Evolutionary conservation across 1,139 yeast species (phyloP), one percentile per base, ranked within the genome.

Genomic region (Kodamaea derodonti): DNA sequence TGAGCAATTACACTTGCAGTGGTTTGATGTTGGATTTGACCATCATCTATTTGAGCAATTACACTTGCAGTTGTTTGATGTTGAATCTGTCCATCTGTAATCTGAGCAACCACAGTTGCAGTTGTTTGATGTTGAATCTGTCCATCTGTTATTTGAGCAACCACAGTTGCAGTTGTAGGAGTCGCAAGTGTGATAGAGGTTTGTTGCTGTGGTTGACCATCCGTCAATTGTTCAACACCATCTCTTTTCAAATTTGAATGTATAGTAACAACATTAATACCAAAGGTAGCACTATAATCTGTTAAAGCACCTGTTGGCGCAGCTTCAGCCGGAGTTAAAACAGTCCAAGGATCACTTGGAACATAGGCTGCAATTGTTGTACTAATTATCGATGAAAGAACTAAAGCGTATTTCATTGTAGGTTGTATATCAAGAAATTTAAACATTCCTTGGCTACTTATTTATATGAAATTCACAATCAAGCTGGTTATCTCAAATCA

Each of bases 281-380:
- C 92, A 51, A 83, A 83, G 33, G 73, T 65, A 35, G 66, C 61
- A 20, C 75, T 45, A 65, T 78, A 79, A 52, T 79, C 80, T 31
- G 87, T 79, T 34, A 70, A 42, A 43, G 80, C 85, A 51, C 81
- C 82, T 25, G 75, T 42, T 40, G 75, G 74, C 28, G 80, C 65
- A 33, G 70, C 49, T 27, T 69, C 72, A 31, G 64, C 46, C 47
- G 90, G 88, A 30, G 86, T 80, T 59, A 81, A 69, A 36, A 87
- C 78, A 25, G 86, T 68, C 78, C 85, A 80, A 50, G 90, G 82
- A 47, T 78, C 83, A 40, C 84, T 57, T 57, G 87, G 82, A 59
- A 78, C 73, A 56, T 72, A 67, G 51, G 86, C 80, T 53, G 90
- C 77, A 55, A 78, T 40, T 40, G 82, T 68, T 30, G 72, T 47